Percentiles rank a stretch among this genome's conserved stretches.
These are phyloP conservation scores for Chenopodium suecicum DNA, from an alignment of 148 eudicot species.

Conservation along the genomic window DNA sequence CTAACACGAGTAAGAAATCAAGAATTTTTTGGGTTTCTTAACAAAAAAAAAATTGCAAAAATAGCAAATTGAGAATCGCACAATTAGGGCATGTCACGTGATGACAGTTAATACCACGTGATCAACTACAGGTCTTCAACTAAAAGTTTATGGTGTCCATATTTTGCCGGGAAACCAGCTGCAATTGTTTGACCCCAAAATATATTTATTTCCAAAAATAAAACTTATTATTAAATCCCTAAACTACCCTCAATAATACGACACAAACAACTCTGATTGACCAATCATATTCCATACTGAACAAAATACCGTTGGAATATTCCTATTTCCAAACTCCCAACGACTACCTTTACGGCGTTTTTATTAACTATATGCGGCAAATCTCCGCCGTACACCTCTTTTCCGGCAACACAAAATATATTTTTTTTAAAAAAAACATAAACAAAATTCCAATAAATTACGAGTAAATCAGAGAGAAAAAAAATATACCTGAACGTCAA, in stretches of 20 bases:
- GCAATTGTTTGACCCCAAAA: too few species aligned
- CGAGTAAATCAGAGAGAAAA: background rate
- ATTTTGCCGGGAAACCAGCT: constrained; percentile 7
- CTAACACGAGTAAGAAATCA: too few species aligned
- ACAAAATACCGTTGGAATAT: background rate
- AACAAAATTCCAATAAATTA: too few species aligned
- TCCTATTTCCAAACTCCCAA: background rate
- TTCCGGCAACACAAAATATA: background rate
- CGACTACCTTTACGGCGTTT: background rate
- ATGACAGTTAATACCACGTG: constrained; percentile 16
- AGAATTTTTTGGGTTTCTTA: too few species aligned
- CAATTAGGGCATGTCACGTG: constrained; percentile 13
- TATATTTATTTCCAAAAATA: background rate
- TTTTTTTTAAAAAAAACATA: too few species aligned
- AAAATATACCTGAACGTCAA: constrained; percentile 65
- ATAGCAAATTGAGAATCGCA: background rate
- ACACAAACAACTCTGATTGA: background rate
- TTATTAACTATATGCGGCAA: background rate
- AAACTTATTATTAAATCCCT: background rate
- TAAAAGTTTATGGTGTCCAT: background rate
- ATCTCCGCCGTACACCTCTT: background rate
- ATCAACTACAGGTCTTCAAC: background rate
- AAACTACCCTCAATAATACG: background rate
- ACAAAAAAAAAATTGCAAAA: too few species aligned
- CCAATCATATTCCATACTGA: background rate